Evolutionary conservation across 768 basidiomycete genomes (phyloP).

Genomic region (Leccinum barrowsii): DNA sequence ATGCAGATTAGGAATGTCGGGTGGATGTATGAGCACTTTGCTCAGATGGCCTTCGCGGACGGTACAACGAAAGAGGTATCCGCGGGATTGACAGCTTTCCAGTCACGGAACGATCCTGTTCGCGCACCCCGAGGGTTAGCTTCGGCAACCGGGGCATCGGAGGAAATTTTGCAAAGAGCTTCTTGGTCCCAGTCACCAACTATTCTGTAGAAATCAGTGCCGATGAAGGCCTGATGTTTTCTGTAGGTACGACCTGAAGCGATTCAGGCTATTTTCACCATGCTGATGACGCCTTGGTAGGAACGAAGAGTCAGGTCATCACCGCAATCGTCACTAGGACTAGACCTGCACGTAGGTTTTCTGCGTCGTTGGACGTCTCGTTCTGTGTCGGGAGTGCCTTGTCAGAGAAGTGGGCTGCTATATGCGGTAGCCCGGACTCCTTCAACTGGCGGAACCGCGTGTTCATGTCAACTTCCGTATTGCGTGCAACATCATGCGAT

Average conservation of each 20-base stretch:
- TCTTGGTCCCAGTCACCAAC: not conserved
- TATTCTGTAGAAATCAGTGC: slow-evolving; percentile 5
- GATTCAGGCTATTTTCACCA: not conserved
- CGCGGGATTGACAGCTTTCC: slow-evolving; percentile 9
- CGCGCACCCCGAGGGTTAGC: not conserved
- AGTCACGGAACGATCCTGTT: not conserved
- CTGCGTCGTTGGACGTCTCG: not conserved
- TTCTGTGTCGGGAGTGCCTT: not conserved
- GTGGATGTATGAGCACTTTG: slow-evolving; percentile 10
- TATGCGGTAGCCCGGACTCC: not conserved
- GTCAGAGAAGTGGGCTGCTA: slow-evolving; percentile 8
- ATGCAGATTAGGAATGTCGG: not conserved
- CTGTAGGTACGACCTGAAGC: not conserved
- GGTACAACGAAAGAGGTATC: not conserved
- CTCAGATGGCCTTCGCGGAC: slow-evolving; percentile 2
- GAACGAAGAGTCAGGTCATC: not conserved
- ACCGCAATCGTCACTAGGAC: slow-evolving; percentile 10
- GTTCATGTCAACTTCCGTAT: not conserved
- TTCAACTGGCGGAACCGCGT: not conserved
- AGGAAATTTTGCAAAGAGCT: not conserved
- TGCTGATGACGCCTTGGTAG: not conserved
- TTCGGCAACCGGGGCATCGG: not conserved
- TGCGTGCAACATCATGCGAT: not conserved
- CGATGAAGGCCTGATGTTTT: not conserved
- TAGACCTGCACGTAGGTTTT: slow-evolving; percentile 9